Evolutionary conservation across 2,329 filamentous ascomycete species (phyloP).

Genomic region (Tolypocladium paradoxum): DNA sequence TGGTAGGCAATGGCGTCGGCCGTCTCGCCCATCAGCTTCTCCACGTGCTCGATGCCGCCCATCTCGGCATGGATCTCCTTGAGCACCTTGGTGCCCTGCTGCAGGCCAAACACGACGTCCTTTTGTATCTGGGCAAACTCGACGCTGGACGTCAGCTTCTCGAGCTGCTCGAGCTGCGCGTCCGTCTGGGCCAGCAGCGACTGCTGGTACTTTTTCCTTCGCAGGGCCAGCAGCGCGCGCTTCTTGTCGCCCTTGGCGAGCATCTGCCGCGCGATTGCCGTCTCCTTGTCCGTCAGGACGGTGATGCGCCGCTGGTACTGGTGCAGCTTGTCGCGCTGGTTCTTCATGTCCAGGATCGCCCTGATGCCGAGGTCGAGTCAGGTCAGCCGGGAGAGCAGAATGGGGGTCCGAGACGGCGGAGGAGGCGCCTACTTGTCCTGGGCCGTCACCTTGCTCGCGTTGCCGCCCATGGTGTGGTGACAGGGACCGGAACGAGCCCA

Average conservation of each 20-base stretch:
- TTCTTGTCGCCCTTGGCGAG: constrained; percentile 69
- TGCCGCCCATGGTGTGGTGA: constrained; percentile 38
- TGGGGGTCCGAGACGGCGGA: not conserved
- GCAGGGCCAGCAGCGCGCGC: constrained; percentile 75
- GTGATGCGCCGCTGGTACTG: constrained; percentile 91
- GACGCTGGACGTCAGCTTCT: constrained; percentile 77
- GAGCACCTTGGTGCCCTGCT: constrained; percentile 83
- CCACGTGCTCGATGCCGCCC: constrained; percentile 86
- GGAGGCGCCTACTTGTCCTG: constrained; percentile 67
- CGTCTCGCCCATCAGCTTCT: constrained; percentile 88
- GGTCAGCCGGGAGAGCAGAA: constrained; percentile 1
- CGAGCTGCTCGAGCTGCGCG: constrained; percentile 83
- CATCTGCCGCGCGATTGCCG: constrained; percentile 73
- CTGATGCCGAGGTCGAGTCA: constrained; percentile 33
- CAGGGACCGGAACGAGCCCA: not conserved
- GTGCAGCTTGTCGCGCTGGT: constrained; percentile 91
- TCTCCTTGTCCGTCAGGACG: constrained; percentile 77
- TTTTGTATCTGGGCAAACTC: constrained; percentile 97
- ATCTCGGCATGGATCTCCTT: constrained; percentile 91
- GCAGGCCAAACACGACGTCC: constrained; percentile 84
- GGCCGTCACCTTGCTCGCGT: constrained; percentile 46
- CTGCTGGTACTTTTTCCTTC: constrained; percentile 95
- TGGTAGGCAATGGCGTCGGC: constrained; percentile 89
- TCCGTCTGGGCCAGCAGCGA: constrained; percentile 82
- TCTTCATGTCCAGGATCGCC: constrained; percentile 95